phyloP scores from a whole-genome alignment of 2,329 filamentous ascomycete species.

The Cordyceps cateniannulata region DNA sequence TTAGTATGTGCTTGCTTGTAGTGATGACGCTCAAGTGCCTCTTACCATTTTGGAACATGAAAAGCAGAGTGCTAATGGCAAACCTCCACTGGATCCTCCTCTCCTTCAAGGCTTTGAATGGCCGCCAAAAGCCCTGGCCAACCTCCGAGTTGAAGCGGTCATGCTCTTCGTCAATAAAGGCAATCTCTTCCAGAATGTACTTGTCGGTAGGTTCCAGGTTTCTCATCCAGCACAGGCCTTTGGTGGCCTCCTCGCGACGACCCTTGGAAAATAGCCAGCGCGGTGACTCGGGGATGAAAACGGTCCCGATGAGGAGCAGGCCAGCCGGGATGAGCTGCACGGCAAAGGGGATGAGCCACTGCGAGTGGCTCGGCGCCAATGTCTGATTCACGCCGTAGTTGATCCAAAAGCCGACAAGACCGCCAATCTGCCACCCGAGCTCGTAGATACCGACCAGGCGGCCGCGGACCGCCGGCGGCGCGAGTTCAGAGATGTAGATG shows the following conservation, averaged over 20 bases:
- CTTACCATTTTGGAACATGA: constrained; percentile 70
- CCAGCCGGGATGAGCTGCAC: constrained; percentile 63
- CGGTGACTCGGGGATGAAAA: constrained; percentile 59
- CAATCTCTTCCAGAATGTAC: constrained; percentile 69
- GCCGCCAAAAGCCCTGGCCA: constrained; percentile 69
- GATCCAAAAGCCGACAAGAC: constrained; percentile 59
- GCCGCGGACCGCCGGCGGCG: constrained; percentile 58
- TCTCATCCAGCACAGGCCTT: constrained; percentile 58
- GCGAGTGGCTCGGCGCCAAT: constrained; percentile 38
- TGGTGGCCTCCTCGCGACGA: constrained; percentile 50
- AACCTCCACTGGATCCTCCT: constrained; percentile 62
- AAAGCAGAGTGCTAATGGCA: constrained; percentile 66
- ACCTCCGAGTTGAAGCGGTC: constrained; percentile 57
- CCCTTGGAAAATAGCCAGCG: constrained; percentile 63
- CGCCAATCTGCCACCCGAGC: constrained; percentile 58
- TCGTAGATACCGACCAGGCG: constrained; percentile 62
- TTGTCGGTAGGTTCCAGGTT: constrained; percentile 47
- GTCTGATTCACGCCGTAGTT: constrained; percentile 55
- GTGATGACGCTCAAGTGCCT: background rate
- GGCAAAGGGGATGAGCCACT: constrained; percentile 60
- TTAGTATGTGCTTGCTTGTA: background rate
- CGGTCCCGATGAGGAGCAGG: constrained; percentile 50
- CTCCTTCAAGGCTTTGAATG: constrained; percentile 53
- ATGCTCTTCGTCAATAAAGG: constrained; percentile 62
- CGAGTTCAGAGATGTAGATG: constrained; percentile 54